Evolutionary conservation across 192 early-diverging fungal genomes (phyloP), one percentile per base, ranked within the genome.

Genomic region (Coemansia sp.): DNA sequence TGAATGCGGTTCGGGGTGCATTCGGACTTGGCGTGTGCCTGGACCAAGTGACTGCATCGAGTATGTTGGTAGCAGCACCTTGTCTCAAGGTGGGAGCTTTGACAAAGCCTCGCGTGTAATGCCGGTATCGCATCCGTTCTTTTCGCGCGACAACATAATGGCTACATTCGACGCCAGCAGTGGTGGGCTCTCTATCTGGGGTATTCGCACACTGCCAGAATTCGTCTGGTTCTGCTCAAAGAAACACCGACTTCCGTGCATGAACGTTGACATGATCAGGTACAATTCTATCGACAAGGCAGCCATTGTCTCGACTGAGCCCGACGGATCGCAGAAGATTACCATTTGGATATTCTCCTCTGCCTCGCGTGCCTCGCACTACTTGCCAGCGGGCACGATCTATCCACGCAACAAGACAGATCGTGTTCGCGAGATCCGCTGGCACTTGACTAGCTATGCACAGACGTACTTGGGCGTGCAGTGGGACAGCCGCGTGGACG

Each of bases 221-320:
- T 45, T 79, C 40, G 53, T 67, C 33, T 84, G 81, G 81, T 78
- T 79, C 62, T 79, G 77, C 57, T 72, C 81, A 45, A 84, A 84
- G 54, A 69, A 84, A 48, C 81, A 84, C 17, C 70, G 69, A 19
- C 63, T 84, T 5, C 81, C 81, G 31, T 76, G 68, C 33, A 72
- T 84, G 60, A 74, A 70, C 36, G 81, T 77, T 1, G 68, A 75
- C 16, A 84, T 84, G 81, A 84, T 84, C 45, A 63, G 81, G 13
- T 84, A 84, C 81, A 84, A 84, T 59, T 84, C 81, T 8, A 76
- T 84, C n/a, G 81, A 84, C 70, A 84, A 84, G 64, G 81, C 81
- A 3, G 81, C 81, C 1, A 79, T 84, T 27, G 81, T 84, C 31
- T 84, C 81, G 16, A 62, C 66, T 2, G 73, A 79, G 29, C 46